These are phyloP conservation scores for Mycena pura DNA, from an alignment of 768 basidiomycete species.

Conservation along the genomic window DNA sequence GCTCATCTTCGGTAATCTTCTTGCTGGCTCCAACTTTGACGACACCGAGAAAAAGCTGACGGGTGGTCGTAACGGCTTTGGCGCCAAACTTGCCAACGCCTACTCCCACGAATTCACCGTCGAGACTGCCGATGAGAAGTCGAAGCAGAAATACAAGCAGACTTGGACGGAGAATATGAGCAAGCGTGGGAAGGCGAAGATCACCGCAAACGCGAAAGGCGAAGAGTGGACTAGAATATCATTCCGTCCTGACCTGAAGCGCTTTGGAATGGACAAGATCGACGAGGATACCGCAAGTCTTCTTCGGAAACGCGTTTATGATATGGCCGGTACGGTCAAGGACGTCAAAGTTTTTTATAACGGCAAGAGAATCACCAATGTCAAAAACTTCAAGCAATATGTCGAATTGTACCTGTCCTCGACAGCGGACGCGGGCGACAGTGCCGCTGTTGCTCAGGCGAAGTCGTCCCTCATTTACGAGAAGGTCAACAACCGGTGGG, in stretches of 20 bases:
- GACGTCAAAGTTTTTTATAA: constrained; percentile 94
- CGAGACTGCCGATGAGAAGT: constrained; percentile 92
- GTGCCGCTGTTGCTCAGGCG: constrained; percentile 74
- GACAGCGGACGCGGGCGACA: constrained; percentile 69
- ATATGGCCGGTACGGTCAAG: constrained; percentile 94
- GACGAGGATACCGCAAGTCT: constrained; percentile 91
- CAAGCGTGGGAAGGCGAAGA: constrained; percentile 86
- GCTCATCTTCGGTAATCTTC: constrained; percentile 94
- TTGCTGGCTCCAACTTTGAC: constrained; percentile 96
- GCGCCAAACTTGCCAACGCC: constrained; percentile 97
- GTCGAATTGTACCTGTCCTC: constrained; percentile 92
- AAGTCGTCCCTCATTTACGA: constrained; percentile 89
- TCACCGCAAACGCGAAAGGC: constrained; percentile 85
- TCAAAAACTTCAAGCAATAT: constrained; percentile 97
- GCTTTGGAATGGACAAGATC: constrained; percentile 91
- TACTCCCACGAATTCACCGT: constrained; percentile 96
- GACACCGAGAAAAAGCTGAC: constrained; percentile 99
- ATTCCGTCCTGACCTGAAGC: constrained; percentile 89
- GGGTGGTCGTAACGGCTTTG: constrained; percentile 98
- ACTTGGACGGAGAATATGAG: constrained; percentile 95
- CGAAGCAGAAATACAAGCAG: constrained; percentile 91
- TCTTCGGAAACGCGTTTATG: constrained; percentile 92
- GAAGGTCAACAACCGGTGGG: constrained; percentile 83
- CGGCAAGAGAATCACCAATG: constrained; percentile 81
- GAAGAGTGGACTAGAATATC: constrained; percentile 95